phyloP scores from a whole-genome alignment of 768 basidiomycete genomes.

The Asterophora parasitica region DNA sequence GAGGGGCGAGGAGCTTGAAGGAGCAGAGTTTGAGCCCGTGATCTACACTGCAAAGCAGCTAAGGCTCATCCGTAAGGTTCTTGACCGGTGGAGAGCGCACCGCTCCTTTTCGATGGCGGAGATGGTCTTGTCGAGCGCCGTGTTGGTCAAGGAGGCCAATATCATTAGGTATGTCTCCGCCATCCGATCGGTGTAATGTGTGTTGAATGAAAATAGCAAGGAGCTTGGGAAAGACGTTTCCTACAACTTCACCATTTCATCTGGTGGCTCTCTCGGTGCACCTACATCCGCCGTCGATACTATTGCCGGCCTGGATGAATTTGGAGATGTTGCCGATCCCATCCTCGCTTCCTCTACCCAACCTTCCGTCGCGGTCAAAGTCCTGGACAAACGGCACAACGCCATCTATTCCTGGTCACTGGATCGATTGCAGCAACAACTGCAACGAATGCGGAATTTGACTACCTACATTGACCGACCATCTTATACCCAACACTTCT shows the following conservation, averaged over 20 bases:
- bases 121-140: conserved; percentile 75
- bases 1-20: conserved; percentile 69
- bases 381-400: conserved; percentile 82
- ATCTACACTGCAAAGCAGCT: conserved; percentile 82
- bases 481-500: conserved; percentile 91
- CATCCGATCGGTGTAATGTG: not conserved
- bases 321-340: conserved; percentile 90
- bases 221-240: conserved; percentile 83
- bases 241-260: conserved; percentile 91
- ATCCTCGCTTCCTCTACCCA: conserved; percentile 67
- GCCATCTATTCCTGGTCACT: conserved; percentile 92
- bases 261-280: conserved; percentile 71
- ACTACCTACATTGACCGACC: conserved; percentile 89
- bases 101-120: conserved; percentile 92
- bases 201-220: conserved; percentile 44
- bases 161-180: conserved; percentile 62
- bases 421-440: conserved; percentile 80
- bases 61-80: conserved; percentile 72
- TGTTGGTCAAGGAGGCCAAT: conserved; percentile 90
- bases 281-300: conserved; percentile 83
- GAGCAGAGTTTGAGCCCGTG: conserved; percentile 68
- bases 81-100: conserved; percentile 83
- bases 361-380: conserved; percentile 84
- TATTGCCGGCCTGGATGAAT: conserved; percentile 83
- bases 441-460: conserved; percentile 91